Evolutionary conservation across 202 grass and related monocot species (phyloP).

Genomic region (Sporobolus alterniflorus): DNA sequence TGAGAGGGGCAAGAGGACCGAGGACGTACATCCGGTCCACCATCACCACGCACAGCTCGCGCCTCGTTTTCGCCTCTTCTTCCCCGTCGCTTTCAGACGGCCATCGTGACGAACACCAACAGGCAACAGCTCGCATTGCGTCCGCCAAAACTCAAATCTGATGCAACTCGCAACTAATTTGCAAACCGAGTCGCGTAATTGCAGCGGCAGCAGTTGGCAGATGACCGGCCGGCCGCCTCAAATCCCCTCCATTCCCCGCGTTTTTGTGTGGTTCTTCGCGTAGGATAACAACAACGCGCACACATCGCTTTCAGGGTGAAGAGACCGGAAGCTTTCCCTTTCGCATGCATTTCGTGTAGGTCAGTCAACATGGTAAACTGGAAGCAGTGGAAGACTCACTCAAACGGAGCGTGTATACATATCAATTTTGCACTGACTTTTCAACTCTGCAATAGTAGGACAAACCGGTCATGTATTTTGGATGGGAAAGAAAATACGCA

Average conservation of each 20-base stretch:
- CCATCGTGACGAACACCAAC: background rate
- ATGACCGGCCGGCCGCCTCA: background rate
- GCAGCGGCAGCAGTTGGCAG: background rate
- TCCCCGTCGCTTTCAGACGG: background rate
- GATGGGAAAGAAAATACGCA: no score
- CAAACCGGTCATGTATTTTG: no score
- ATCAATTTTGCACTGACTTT: no score
- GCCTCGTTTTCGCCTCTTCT: background rate
- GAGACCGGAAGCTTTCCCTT: background rate
- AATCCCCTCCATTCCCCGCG: background rate
- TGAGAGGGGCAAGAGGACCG: constrained; percentile 16
- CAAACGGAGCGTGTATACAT: no score
- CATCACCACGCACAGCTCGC: background rate
- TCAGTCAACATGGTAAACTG: constrained; percentile 36
- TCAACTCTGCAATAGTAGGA: no score
- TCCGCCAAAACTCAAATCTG: background rate
- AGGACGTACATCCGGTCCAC: background rate
- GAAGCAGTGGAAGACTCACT: constrained; percentile 18
- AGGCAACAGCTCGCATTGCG: background rate
- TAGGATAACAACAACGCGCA: background rate
- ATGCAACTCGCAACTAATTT: background rate
- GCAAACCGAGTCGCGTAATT: background rate
- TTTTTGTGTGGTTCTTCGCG: background rate
- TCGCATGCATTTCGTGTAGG: background rate
- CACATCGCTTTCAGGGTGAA: constrained; percentile 32